A percentile compares a stretch with the other conserved stretches of the same genome.
Evolutionary conservation across 305 asterid genomes (phyloP).

Genomic region (Ilex paraguariensis): DNA sequence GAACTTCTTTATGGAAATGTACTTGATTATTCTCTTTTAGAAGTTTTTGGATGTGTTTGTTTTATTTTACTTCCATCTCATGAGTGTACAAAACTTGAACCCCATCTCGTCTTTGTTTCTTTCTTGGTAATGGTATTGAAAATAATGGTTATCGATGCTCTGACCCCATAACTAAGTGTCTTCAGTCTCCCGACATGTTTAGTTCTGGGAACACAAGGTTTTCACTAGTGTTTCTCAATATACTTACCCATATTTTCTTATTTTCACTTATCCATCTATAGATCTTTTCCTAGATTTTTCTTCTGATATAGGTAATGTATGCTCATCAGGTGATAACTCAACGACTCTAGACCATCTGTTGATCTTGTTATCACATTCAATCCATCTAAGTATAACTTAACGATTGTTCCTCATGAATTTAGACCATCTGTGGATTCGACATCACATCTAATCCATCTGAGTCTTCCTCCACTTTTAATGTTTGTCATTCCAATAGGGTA

Average conservation of each 20-base stretch:
- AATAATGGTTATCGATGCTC: not conserved
- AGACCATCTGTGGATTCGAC: not conserved
- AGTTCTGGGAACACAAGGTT: not conserved
- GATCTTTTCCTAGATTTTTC: not conserved
- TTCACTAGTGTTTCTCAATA: not conserved
- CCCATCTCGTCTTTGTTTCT: not conserved
- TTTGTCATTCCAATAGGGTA: no score
- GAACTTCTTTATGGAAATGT: not conserved
- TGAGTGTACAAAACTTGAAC: not conserved
- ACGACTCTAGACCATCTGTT: no score
- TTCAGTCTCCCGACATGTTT: no score
- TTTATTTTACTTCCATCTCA: no score
- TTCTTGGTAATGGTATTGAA: no score
- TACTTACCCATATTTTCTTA: not conserved
- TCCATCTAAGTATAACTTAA: no score
- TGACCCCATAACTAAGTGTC: not conserved
- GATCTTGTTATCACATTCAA: no score
- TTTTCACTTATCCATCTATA: not conserved
- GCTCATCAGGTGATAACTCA: no score
- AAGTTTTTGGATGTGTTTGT: no score
- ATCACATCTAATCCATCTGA: not conserved
- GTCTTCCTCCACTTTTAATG: not conserved
- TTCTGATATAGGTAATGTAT: no score
- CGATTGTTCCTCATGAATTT: not conserved
- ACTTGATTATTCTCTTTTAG: not conserved